Evolutionary conservation across 2,329 filamentous ascomycete species (phyloP).

Genomic region (Penicillium sp.): DNA sequence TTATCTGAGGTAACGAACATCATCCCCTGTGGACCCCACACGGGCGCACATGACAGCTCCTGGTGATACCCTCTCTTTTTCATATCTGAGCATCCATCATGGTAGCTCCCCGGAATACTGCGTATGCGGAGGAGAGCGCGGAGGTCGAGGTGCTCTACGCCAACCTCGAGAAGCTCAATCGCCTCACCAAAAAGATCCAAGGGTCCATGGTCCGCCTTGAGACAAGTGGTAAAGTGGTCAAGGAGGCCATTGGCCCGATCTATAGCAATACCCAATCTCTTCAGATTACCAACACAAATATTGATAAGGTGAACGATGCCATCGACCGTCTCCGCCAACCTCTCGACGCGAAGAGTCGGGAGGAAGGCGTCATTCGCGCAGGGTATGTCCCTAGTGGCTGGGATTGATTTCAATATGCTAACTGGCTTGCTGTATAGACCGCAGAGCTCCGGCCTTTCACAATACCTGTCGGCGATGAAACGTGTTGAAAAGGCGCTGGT

Average conservation of each 20-base stretch:
- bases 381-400: slow-evolving; percentile 52
- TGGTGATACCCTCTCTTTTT: slow-evolving; percentile 4
- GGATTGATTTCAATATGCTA: not conserved
- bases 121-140: slow-evolving; percentile 65
- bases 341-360: slow-evolving; percentile 86
- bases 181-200: slow-evolving; percentile 94
- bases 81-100: slow-evolving; percentile 37
- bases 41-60: slow-evolving; percentile 19
- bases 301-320: slow-evolving; percentile 79
- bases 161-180: slow-evolving; percentile 85
- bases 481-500: slow-evolving; percentile 80
- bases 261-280: slow-evolving; percentile 88
- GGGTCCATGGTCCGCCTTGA: slow-evolving; percentile 81
- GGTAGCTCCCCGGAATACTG: slow-evolving; percentile 57
- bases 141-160: slow-evolving; percentile 67
- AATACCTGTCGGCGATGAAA: slow-evolving; percentile 87
- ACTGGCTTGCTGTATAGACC: slow-evolving; percentile 51
- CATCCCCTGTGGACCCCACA: slow-evolving; percentile 17
- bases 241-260: slow-evolving; percentile 87
- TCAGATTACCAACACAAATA: slow-evolving; percentile 84
- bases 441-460: slow-evolving; percentile 74
- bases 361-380: slow-evolving; percentile 85
- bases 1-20: slow-evolving; percentile 19
- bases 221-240: slow-evolving; percentile 83
- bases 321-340: slow-evolving; percentile 88